A percentile compares a stretch with the other conserved stretches of the same genome.
phyloP scores from a whole-genome alignment of 2,329 filamentous ascomycete genomes.

The Phialocephala sp. region DNA sequence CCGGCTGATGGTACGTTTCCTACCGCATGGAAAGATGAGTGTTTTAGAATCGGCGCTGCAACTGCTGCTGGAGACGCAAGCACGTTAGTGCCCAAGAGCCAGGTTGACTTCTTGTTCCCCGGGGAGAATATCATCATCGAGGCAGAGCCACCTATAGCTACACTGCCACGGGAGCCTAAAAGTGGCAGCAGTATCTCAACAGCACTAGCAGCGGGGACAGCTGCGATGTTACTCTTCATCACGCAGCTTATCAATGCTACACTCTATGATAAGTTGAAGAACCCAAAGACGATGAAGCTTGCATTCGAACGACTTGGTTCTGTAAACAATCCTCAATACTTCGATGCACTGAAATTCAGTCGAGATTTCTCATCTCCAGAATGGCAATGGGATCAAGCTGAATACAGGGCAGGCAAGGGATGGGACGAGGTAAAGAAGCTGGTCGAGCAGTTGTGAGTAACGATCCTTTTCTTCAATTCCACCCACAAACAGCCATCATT shows the following conservation, averaged over 20 bases:
- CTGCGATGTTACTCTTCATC: conserved; percentile 43
- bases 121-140: conserved; percentile 29
- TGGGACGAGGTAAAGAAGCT: too few species aligned
- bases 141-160: neutral
- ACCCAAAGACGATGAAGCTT: too few species aligned
- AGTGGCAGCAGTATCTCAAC: conserved; percentile 40
- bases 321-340: too few species aligned
- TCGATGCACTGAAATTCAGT: too few species aligned
- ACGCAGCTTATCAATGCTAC: conserved; percentile 26
- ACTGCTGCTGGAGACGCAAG: conserved; percentile 30
- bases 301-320: too few species aligned
- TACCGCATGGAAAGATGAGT: conserved; percentile 36
- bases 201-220: conserved; percentile 42
- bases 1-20: conserved; percentile 25
- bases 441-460: too few species aligned
- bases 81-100: conserved; percentile 32
- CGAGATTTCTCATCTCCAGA: too few species aligned
- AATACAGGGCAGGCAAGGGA: too few species aligned
- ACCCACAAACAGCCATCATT: too few species aligned
- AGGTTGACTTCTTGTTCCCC: conserved; percentile 41
- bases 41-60: conserved; percentile 37
- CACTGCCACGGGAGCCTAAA: conserved; percentile 21
- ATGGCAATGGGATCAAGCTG: too few species aligned
- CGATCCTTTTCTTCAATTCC: too few species aligned
- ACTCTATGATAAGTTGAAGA: too few species aligned